These are phyloP conservation scores for Miscanthus lutarioriparius DNA, from an alignment of 176 grass and related monocot species.

Conservation along the genomic window DNA sequence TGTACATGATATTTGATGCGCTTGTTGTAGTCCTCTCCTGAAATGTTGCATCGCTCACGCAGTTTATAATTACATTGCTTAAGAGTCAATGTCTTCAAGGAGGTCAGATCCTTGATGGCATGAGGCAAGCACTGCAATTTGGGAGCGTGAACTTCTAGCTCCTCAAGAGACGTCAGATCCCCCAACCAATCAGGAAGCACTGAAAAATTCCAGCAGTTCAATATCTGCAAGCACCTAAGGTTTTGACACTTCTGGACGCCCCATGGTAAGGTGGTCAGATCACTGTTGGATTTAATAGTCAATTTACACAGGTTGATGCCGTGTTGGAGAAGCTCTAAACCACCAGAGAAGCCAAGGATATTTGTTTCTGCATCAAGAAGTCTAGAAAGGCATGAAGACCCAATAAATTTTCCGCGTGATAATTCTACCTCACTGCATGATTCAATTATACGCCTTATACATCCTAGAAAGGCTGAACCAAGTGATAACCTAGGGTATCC, in stretches of 20 bases:
- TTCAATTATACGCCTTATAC: no score
- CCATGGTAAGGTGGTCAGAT: neutral
- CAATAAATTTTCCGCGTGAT: no score
- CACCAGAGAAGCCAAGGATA: neutral
- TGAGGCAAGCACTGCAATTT: neutral
- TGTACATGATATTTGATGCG: neutral
- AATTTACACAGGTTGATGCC: neutral
- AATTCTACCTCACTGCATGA: no score
- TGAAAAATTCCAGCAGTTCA: neutral
- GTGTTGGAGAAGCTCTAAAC: neutral
- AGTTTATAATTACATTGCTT: neutral
- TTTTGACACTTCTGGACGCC: neutral
- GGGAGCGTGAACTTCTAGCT: neutral
- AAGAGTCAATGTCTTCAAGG: neutral
- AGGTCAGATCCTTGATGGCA: neutral
- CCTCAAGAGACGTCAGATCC: neutral
- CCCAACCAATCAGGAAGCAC: neutral
- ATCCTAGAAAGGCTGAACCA: no score
- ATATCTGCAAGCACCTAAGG: neutral
- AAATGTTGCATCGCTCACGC: neutral
- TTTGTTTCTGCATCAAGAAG: neutral
- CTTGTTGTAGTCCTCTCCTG: neutral
- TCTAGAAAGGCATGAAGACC: no score
- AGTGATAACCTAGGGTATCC: no score
- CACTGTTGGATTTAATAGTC: neutral